Evolutionary conservation across 2,329 filamentous ascomycete genomes (phyloP).

Genomic region (Botrytis squamosa): DNA sequence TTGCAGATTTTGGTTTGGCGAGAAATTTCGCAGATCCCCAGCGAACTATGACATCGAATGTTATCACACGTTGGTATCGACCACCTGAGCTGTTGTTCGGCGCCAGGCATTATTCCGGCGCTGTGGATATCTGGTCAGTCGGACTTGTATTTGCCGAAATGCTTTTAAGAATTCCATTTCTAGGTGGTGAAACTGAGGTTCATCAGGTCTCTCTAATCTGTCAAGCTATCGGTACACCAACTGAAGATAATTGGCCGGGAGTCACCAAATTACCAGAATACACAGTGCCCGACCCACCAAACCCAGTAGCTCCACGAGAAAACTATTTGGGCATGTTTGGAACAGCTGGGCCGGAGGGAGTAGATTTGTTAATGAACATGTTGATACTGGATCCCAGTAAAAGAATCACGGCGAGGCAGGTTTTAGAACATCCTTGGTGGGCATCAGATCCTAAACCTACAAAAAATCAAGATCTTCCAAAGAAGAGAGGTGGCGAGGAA

Average conservation of each 20-base stretch:
- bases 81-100: constrained; percentile 93
- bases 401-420: constrained; percentile 72
- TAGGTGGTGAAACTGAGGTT: constrained; percentile 81
- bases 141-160: constrained; percentile 93
- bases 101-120: constrained; percentile 82
- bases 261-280: constrained; percentile 79
- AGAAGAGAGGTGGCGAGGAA: constrained; percentile 69
- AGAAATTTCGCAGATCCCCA: constrained; percentile 87
- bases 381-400: constrained; percentile 83
- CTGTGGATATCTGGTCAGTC: constrained; percentile 92
- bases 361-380: constrained; percentile 85
- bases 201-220: constrained; percentile 84
- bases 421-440: constrained; percentile 87
- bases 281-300: constrained; percentile 58
- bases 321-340: constrained; percentile 77
- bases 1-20: constrained; percentile 96
- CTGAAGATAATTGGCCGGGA: constrained; percentile 93
- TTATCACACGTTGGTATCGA: constrained; percentile 96
- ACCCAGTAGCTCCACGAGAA: constrained; percentile 63
- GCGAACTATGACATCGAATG: constrained; percentile 84
- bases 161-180: constrained; percentile 75
- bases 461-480: constrained; percentile 75
- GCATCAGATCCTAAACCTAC: constrained; percentile 78
- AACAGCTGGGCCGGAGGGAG: constrained; percentile 76
- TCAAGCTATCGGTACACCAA: constrained; percentile 83